Evolutionary conservation across 2,329 filamentous ascomycete genomes (phyloP).

Genomic region (Drechslerella dactyloides): DNA sequence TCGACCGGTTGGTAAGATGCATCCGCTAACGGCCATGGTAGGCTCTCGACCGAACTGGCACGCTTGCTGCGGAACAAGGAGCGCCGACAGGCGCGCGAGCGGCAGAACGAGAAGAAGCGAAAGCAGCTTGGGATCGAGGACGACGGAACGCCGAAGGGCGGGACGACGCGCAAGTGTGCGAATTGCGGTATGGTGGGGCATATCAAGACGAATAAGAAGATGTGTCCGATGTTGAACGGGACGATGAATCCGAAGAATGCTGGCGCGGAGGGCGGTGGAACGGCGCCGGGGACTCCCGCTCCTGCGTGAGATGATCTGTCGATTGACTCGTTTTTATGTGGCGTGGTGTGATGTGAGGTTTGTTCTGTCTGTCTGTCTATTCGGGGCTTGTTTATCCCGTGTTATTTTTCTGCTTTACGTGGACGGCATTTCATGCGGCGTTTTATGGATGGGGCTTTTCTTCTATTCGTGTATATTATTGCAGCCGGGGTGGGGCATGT

Average conservation of each 20-base stretch:
- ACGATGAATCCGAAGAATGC: conserved; percentile 25
- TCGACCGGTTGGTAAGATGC: not conserved
- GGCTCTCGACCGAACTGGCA: conserved; percentile 69
- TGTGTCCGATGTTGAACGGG: conserved; percentile 54
- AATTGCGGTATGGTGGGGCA: conserved; percentile 97
- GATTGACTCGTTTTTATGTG: not conserved
- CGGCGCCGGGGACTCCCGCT: conserved; percentile 33
- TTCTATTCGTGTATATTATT: too few species aligned
- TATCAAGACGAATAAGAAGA: conserved; percentile 64
- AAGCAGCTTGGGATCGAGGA: conserved; percentile 48
- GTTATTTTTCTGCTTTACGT: not conserved
- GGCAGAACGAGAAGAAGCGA: conserved; percentile 53
- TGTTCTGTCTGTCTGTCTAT: not conserved
- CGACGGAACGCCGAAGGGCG: conserved; percentile 47
- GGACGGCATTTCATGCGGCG: not conserved
- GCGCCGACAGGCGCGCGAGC: conserved; percentile 82
- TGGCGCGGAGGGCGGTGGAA: conserved; percentile 5
- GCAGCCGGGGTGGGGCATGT: not conserved
- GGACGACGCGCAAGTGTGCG: conserved; percentile 87
- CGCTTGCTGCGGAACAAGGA: conserved; percentile 91
- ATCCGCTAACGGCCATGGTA: conserved; percentile 56
- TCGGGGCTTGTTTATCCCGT: not conserved
- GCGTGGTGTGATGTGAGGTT: not conserved
- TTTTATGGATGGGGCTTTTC: not conserved
- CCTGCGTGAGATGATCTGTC: not conserved